These are phyloP conservation scores for Schrenkiella parvula DNA, from an alignment of 345 rosid species.

Conservation along the genomic window DNA sequence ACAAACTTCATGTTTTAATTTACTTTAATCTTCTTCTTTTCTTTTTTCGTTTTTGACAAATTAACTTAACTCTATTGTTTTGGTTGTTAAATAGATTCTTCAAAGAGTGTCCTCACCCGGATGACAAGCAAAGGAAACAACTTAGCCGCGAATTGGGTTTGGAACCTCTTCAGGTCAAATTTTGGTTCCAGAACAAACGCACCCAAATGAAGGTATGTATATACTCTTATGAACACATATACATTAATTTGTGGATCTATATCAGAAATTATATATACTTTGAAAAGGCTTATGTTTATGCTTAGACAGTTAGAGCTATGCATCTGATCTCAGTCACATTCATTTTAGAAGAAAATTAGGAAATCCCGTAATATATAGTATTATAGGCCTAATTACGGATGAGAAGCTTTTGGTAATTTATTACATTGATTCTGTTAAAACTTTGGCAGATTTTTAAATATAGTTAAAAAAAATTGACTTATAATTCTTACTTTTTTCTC, in stretches of 20 bases:
- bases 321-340: background rate
- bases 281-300: background rate
- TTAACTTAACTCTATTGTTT: background rate
- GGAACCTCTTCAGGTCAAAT: conserved; percentile 94
- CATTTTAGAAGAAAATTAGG: background rate
- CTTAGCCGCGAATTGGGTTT: conserved; percentile 82
- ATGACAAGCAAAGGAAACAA: conserved; percentile 96
- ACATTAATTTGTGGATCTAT: background rate
- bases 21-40: no score
- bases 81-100: conserved; percentile 40
- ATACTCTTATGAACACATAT: background rate
- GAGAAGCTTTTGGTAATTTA: background rate
- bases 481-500: background rate
- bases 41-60: background rate
- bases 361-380: background rate
- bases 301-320: background rate
- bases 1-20: background rate
- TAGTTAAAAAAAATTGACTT: conserved; percentile 1
- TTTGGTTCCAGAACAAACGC: conserved; percentile 99
- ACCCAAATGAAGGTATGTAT: conserved; percentile 90
- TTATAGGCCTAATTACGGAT: background rate
- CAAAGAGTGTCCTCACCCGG: conserved; percentile 98
- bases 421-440: background rate
- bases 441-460: background rate
- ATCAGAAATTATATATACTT: background rate